Base-by-base conservation (phyloP, 192 early-diverging fungal genomes). In the Linnemannia schmuckeri region DNA sequence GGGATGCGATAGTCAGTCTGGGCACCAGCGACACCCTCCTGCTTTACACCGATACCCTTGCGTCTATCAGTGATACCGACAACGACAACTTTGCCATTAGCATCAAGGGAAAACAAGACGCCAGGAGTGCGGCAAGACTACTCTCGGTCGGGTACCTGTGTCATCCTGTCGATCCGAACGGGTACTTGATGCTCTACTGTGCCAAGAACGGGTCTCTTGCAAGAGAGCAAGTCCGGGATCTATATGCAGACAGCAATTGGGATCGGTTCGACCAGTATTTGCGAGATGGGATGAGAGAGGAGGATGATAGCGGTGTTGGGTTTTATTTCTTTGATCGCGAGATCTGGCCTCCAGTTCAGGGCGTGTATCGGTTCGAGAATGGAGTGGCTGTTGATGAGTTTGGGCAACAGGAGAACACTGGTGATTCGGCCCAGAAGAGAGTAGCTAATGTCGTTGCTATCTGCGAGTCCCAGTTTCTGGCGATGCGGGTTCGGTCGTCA, bases 121-220 rank as follows among this genome's bases (percentile, higher is more conserved):
- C 47, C n/a, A 52, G 49, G 5, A 52, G 18, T 22, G 69, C 15
- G 13, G 75, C 79, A 15, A 70, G 90, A 3, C 91, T 94, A 3
- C 92, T 94, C 68, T 91, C 94, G 0, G 63, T 94, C 63, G 85
- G 89, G 13, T 81, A 81, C 10, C 73, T 89, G 6, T 87, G 84
- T 61, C 96, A 97, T 76, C 96, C 96, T 10, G 91, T 92, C 0
- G 90, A 90, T 22, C 76, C 85, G 2, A 47, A 83, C 20, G 88
- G 88, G 24, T 97, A 91, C 74, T 91, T 97, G 74, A 94, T 93
- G 22, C 94, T 97, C 93, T 86, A 97, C 24, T 95, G 94, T 79
- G 96, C 94, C 90, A 97, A 96, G 85, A 97, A 97, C 78, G 97
- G 97, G 17, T 95, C 94, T n/a, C 79, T 96, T n/a, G 93, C 94